Conservation (phyloP, 371 early-diverging fungal genomes). For the Mortierella sp. region DNA sequence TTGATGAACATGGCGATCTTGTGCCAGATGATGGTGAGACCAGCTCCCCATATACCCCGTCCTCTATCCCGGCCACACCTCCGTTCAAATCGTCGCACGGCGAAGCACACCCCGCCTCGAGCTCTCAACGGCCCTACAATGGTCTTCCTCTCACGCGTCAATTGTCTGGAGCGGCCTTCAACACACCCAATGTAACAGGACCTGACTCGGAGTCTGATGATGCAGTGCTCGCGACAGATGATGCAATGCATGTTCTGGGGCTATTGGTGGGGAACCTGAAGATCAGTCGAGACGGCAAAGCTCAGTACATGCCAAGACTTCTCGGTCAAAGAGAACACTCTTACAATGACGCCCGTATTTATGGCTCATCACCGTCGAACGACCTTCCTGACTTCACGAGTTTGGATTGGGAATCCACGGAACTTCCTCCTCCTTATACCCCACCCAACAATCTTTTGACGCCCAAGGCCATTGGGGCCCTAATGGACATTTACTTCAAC, state of each 20-base stretch:
- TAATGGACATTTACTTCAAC: constrained; percentile 53
- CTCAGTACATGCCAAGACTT: constrained; percentile 36
- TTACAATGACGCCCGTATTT: constrained; percentile 36
- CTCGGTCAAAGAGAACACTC: constrained; percentile 37
- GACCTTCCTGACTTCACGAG: constrained; percentile 14
- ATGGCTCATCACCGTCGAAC: constrained; percentile 18
- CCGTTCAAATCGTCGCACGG: constrained; percentile 30
- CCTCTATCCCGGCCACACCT: constrained; percentile 45
- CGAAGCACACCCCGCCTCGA: not conserved
- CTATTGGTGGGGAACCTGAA: constrained; percentile 43
- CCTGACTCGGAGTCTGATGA: constrained; percentile 25
- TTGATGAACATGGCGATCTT: constrained; percentile 26
- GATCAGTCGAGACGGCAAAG: constrained; percentile 41
- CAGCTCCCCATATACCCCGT: constrained; percentile 47
- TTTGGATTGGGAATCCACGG: constrained; percentile 37
- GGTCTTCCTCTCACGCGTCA: constrained; percentile 13
- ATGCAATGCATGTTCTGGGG: constrained; percentile 36
- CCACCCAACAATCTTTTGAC: constrained; percentile 33
- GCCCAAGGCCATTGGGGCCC: constrained; percentile 41
- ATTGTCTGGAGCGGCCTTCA: constrained; percentile 34
- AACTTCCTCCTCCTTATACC: constrained; percentile 35
- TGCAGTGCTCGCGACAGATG: constrained; percentile 20
- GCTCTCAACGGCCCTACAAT: constrained; percentile 8
- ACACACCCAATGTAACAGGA: constrained; percentile 21
- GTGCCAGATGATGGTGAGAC: constrained; percentile 32